phyloP scores from a whole-genome alignment of 164 flowering plant species.

The Houttuynia cordata region DNA sequence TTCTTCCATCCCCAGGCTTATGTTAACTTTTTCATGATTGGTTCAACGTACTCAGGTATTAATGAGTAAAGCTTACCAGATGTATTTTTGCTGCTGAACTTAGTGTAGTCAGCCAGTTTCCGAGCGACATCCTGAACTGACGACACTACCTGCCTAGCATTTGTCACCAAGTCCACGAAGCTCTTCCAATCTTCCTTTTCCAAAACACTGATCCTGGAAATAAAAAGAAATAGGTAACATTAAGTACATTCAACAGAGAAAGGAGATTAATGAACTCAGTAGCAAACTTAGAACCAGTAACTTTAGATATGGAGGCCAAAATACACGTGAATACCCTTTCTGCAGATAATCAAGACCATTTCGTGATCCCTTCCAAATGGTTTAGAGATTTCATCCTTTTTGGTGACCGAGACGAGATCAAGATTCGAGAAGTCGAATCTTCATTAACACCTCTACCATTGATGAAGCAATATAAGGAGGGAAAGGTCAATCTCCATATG shows the following conservation, averaged over 20 bases:
- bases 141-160: conserved; percentile 85
- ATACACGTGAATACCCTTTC: no score
- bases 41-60: background rate
- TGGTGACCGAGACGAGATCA: no score
- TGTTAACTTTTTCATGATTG: no score
- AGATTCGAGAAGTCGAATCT: no score
- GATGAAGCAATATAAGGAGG: no score
- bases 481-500: no score
- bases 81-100: conserved; percentile 28
- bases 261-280: background rate
- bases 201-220: conserved; percentile 52
- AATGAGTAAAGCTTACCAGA: conserved; percentile 28
- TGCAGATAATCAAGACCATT: no score
- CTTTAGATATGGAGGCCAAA: background rate
- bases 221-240: background rate
- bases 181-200: conserved; percentile 80
- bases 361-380: no score
- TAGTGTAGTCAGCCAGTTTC: conserved; percentile 74
- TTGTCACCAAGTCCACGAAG: conserved; percentile 57
- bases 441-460: no score
- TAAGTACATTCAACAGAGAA: background rate
- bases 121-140: conserved; percentile 79
- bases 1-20: no score
- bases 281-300: background rate
- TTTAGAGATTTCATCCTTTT: no score